Percentiles rank a stretch among this genome's conserved stretches.
phyloP scores from a whole-genome alignment of 139 green algal genomes.

The Microglena sp. region DNA sequence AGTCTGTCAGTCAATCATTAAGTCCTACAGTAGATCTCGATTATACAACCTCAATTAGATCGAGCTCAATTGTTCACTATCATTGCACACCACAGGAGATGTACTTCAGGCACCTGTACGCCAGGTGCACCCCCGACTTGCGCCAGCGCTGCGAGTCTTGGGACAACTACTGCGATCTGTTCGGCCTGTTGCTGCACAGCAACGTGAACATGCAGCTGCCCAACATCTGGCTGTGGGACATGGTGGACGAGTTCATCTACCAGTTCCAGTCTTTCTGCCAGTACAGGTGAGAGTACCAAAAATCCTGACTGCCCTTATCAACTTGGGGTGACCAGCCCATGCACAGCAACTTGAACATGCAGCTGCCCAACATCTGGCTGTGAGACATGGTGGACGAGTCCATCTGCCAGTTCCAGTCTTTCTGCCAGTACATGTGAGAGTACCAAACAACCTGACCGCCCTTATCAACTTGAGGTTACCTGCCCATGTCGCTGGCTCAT shows the following conservation, averaged over 20 bases:
- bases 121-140: constrained; percentile 59
- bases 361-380: constrained; percentile 94
- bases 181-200: constrained; percentile 77
- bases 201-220: constrained; percentile 98
- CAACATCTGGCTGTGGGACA: constrained; percentile 97
- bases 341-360: constrained; percentile 97
- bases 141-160: constrained; percentile 77
- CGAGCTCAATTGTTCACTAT: too few species aligned
- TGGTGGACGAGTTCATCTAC: constrained; percentile 99
- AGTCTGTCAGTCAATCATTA: too few species aligned
- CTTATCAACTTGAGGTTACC: too few species aligned
- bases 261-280: constrained; percentile 84
- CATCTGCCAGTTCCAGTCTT: constrained; percentile 91
- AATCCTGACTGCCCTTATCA: too few species aligned
- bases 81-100: constrained; percentile 60
- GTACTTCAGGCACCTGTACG: constrained; percentile 94
- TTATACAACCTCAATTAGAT: too few species aligned
- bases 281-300: constrained; percentile 47
- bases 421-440: constrained; percentile 64
- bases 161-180: constrained; percentile 91
- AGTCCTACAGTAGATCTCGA: too few species aligned
- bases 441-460: too few species aligned
- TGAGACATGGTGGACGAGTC: constrained; percentile 99
- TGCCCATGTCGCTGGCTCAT: too few species aligned
- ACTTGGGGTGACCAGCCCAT: too few species aligned